A percentile compares a stretch with the other conserved stretches of the same genome.
These are phyloP conservation scores for Rhizophagus sp. DNA, from an alignment of 192 early-diverging fungal genomes.

Conservation along the genomic window DNA sequence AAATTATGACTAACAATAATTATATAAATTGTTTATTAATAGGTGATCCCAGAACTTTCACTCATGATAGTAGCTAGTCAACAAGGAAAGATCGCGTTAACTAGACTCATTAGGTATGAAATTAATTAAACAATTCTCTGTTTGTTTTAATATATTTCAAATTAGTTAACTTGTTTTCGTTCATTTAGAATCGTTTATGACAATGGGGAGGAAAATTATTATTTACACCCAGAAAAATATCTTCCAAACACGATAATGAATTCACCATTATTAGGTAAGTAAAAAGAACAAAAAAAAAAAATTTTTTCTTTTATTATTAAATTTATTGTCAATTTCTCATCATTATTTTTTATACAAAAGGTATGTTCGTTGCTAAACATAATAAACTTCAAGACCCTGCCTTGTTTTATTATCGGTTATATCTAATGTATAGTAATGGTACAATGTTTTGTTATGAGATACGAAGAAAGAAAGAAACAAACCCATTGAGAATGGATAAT, in stretches of 20 bases:
- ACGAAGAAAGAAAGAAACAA: not conserved
- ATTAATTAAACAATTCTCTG: not conserved
- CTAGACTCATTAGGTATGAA: constrained; percentile 16
- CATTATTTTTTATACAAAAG: not conserved
- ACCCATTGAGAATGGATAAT: constrained; percentile 16
- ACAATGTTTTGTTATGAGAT: constrained; percentile 22
- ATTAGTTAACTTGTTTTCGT: constrained; percentile 1
- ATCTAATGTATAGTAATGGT: constrained; percentile 16
- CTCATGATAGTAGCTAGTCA: constrained; percentile 27
- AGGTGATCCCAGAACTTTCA: constrained; percentile 26
- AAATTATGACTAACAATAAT: not conserved
- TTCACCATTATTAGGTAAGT: constrained; percentile 17
- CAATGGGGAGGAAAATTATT: constrained; percentile 7
- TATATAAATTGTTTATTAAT: not conserved
- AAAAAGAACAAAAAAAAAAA: not conserved
- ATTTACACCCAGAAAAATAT: not conserved
- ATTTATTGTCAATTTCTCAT: too few relatives aligned
- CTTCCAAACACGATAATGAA: not conserved
- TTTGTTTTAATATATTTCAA: not conserved
- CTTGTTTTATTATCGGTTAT: constrained; percentile 3
- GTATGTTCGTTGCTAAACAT: constrained; percentile 23
- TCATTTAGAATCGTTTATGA: not conserved
- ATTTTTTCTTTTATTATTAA: too few relatives aligned
- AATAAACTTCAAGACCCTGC: not conserved
- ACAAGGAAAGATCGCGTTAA: constrained; percentile 20